These are phyloP conservation scores for Caloboletus firmus DNA, from an alignment of 1,284 basidiomycete species.

Conservation along the genomic window DNA sequence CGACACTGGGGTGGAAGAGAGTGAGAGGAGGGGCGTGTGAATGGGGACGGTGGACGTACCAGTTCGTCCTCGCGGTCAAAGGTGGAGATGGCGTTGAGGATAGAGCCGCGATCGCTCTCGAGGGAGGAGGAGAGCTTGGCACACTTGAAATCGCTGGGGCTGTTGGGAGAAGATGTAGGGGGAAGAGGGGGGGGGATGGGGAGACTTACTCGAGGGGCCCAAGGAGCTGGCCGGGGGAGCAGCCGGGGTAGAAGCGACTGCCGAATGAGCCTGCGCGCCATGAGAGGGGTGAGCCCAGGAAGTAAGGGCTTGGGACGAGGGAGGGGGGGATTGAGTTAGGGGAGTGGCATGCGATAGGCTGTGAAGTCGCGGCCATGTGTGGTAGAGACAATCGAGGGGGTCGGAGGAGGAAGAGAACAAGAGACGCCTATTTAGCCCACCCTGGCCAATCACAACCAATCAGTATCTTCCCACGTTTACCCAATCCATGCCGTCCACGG, in stretches of 20 bases:
- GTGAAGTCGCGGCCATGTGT: constrained; percentile 44
- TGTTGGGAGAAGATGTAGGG: constrained; percentile 21
- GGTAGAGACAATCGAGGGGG: background rate
- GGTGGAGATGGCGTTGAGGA: constrained; percentile 65
- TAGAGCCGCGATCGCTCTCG: constrained; percentile 59
- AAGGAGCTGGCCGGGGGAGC: constrained; percentile 60
- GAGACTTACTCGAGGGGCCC: constrained; percentile 60
- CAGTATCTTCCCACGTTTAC: constrained; percentile 29
- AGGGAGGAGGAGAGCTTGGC: constrained; percentile 57
- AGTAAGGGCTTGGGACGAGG: constrained; percentile 38
- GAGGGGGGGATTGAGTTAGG: background rate
- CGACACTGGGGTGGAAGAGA: constrained; percentile 50
- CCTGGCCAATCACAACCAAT: constrained; percentile 18
- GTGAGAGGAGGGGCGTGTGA: background rate
- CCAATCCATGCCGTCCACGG: constrained; percentile 20
- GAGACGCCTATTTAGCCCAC: constrained; percentile 31
- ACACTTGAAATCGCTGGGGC: constrained; percentile 54
- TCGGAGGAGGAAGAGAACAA: constrained; percentile 4
- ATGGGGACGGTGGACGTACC: constrained; percentile 39
- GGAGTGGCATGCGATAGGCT: constrained; percentile 59
- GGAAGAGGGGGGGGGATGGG: background rate
- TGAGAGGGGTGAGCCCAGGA: constrained; percentile 69
- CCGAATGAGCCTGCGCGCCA: constrained; percentile 65
- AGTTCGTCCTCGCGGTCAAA: constrained; percentile 70
- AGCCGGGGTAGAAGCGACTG: constrained; percentile 58